Evolutionary conservation across 2,329 filamentous ascomycete genomes (phyloP).

Genomic region (Scortechinia acanthostroma): DNA sequence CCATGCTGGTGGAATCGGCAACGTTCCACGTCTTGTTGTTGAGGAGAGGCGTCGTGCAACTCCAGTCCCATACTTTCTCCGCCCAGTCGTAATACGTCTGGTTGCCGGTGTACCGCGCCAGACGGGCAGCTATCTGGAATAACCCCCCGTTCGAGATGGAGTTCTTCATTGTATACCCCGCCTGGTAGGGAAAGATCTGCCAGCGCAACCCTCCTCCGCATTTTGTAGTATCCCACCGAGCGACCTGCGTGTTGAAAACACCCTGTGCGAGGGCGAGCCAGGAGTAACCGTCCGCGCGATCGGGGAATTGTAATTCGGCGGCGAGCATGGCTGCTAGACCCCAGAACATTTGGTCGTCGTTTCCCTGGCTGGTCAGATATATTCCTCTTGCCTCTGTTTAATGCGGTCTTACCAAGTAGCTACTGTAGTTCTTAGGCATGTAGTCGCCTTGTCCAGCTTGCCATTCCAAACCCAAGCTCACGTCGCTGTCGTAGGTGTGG

Average conservation of each 20-base stretch:
- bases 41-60: conserved; percentile 10
- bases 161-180: conserved; percentile 49
- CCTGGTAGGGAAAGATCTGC: conserved; percentile 50
- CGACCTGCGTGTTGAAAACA: conserved; percentile 42
- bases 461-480: neutral
- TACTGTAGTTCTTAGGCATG: conserved; percentile 21
- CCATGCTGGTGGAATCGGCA: conserved; percentile 23
- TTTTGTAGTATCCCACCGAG: conserved; percentile 40
- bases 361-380: too few species aligned
- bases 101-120: conserved; percentile 49
- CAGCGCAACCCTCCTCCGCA: conserved; percentile 49
- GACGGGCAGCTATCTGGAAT: conserved; percentile 32
- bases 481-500: neutral
- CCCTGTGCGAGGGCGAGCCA: conserved; percentile 40
- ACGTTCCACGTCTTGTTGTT: neutral
- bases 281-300: conserved; percentile 24
- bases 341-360: conserved; percentile 42
- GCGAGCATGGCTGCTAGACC: conserved; percentile 35
- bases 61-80: conserved; percentile 40
- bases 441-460: conserved; percentile 15
- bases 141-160: conserved; percentile 24
- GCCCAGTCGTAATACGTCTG: conserved; percentile 49
- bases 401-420: conserved; percentile 7
- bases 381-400: neutral
- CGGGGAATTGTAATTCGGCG: conserved; percentile 31